These are phyloP conservation scores for Pyrenochaeta sp. DNA, from an alignment of 2,329 filamentous ascomycete genomes.

Conservation along the genomic window DNA sequence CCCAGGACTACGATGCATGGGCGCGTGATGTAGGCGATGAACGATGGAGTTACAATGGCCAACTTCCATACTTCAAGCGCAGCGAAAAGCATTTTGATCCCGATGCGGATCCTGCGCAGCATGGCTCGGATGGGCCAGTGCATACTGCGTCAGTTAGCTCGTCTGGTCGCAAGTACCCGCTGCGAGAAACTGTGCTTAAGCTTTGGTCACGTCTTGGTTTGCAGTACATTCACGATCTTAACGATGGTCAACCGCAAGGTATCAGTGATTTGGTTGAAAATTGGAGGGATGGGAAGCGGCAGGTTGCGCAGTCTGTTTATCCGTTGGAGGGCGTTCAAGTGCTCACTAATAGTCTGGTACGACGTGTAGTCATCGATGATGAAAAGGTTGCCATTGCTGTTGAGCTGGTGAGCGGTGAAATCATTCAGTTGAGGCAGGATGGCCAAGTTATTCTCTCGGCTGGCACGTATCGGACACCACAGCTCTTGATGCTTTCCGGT, in stretches of 20 bases:
- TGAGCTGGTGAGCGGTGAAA: conserved; percentile 19
- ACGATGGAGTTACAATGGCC: conserved; percentile 37
- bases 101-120: conserved; percentile 22
- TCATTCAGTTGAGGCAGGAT: neutral
- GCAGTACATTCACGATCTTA: conserved; percentile 19
- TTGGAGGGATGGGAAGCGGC: conserved; percentile 32
- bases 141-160: conserved; percentile 21
- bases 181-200: conserved; percentile 21
- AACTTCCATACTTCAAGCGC: conserved; percentile 40
- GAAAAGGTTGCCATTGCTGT: conserved; percentile 24
- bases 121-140: conserved; percentile 39
- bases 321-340: conserved; percentile 22
- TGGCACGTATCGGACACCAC: conserved; percentile 40
- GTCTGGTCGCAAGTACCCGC: conserved; percentile 25
- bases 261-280: conserved; percentile 34
- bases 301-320: conserved; percentile 25
- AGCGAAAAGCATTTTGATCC: conserved; percentile 33
- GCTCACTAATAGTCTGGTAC: conserved; percentile 19
- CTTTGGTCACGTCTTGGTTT: conserved; percentile 26
- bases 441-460: conserved; percentile 42
- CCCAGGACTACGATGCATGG: conserved; percentile 40
- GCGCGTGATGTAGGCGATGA: conserved; percentile 30
- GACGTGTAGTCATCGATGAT: conserved; percentile 17
- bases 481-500: conserved; percentile 42
- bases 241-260: conserved; percentile 30